Evolutionary conservation across 2,329 filamentous ascomycete genomes (phyloP).

Genomic region (Fusarium citri): DNA sequence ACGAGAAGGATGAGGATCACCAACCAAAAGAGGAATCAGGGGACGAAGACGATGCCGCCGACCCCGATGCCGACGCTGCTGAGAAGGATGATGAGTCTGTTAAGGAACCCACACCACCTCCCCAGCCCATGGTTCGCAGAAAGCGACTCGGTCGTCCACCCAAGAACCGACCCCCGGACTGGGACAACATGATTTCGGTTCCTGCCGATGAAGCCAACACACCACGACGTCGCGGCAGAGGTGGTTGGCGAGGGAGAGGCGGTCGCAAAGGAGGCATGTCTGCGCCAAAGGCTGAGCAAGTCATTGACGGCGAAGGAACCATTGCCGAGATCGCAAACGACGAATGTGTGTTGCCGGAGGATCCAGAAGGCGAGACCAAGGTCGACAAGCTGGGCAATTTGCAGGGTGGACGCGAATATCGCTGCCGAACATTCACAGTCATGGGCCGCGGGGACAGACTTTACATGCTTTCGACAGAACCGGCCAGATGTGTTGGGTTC

Average conservation of each 20-base stretch:
- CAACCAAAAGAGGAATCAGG: constrained; percentile 65
- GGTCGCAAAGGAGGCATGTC: constrained; percentile 76
- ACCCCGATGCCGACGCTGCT: constrained; percentile 42
- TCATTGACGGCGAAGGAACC: constrained; percentile 93
- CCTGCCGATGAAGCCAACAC: constrained; percentile 67
- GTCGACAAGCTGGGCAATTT: constrained; percentile 91
- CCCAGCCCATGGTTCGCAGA: constrained; percentile 74
- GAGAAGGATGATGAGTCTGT: constrained; percentile 55
- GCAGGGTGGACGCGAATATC: constrained; percentile 86
- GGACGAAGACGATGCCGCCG: constrained; percentile 53
- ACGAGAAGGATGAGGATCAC: constrained; percentile 59
- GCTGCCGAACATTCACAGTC: constrained; percentile 94
- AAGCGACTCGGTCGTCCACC: constrained; percentile 87
- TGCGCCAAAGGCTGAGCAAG: constrained; percentile 82
- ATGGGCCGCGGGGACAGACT: constrained; percentile 83
- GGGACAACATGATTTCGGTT: constrained; percentile 72
- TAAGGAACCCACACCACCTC: constrained; percentile 67
- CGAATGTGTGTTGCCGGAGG: constrained; percentile 88
- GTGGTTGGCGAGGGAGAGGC: constrained; percentile 76
- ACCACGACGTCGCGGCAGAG: constrained; percentile 73
- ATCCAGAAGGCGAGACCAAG: constrained; percentile 89
- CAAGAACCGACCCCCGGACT: constrained; percentile 85
- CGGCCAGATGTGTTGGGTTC: constrained; percentile 95
- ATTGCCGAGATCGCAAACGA: constrained; percentile 91
- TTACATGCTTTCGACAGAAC: constrained; percentile 99